Evolutionary conservation across 1,139 yeast species (phyloP), one percentile per base, ranked within the genome.

Genomic region (Blastobotrys buckinghamii): DNA sequence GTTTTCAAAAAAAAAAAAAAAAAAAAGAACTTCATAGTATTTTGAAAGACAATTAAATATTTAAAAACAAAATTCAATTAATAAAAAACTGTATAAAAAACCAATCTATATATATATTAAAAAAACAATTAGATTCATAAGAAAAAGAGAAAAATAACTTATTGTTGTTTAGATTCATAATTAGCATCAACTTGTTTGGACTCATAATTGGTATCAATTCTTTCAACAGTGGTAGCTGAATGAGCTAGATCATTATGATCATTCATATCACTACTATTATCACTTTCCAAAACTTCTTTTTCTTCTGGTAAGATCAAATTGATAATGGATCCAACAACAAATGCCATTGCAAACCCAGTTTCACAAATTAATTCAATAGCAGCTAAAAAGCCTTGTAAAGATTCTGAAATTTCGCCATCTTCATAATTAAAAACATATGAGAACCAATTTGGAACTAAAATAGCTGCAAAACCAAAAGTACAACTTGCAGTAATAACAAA

Each of bases 321-420:
- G 53, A 87, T 71, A 41, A 86, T 66, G 45, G 86, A 79, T 36
- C 89, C 95, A 41, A 86, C 59, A 58, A 89, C 74, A 16, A 95
- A 96, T 29, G 92, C 77, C 47, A 88, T 72, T 32, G 96, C 95
- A 63, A 84, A 88, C 37, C 95, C 90, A 20, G 95, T 84, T 65
- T 86, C 92, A 84, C 86, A 79, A 45, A 89, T 88, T 55, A 89
- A 77, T 43, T 77, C 75, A 55, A 89, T 83, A 50, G 96, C 96
- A 63, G 86, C 79, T 55, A 79, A 71, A 70, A 89, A 84, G 17
- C 96, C 96, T 48, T 64, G 59, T 50, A 86, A 73, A 8, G 26
- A 16, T 4, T 6, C 3, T 6, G 22, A 17, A 19, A 17, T 34
- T 16, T 34, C 38, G 1, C 82, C 73, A 34, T 63, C 67, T 9